Evolutionary conservation across 129 eudicot species (phyloP), one percentile per base, ranked within the genome.

Genomic region (Pittosporum tobira): DNA sequence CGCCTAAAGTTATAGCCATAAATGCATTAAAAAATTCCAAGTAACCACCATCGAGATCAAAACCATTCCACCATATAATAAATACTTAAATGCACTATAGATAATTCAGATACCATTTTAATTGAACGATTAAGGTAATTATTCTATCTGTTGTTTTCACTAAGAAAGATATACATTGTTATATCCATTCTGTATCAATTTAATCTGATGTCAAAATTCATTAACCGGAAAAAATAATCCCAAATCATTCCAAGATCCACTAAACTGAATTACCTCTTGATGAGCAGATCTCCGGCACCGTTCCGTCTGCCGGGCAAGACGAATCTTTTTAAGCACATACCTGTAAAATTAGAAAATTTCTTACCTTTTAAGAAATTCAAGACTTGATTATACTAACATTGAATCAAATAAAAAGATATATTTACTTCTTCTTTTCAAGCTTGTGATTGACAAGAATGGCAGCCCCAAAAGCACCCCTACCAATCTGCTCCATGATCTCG

Each of bases 401-500:
- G 38, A 57, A 25, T 13, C 20, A 11, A 52, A 38, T 16, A 44
- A 11, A 28, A 6, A 25, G 11, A 10, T 20, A 9, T 6, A 44
- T 38, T 24, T 80, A 91, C 99, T 87, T 91, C 65, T 84, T 80
- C 71, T 72, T 91, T 51, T 91, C 99, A 43, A 74, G 29, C 76
- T 84, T 91, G 75, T 91, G 96, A 79, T 86, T 71, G 11, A 91
- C 99, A 65, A 91, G 90, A 78, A 91, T 91, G 66, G 99, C 99
- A 34, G 99, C 99, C 25, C 99, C 99, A 70, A 91, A 91, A 61
- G 99, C 99, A 12, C 99, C 99, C 16, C 99, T 85, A 5, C 99
- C 99, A 72, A 91, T 91, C 77, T 91, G 99, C 83, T 91, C 99
- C 96, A 91, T 87, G 75, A 87, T 81, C 81, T 91, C 99, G 44